Conservation (phyloP, 1,284 basidiomycete genomes). For the Peniophora sp. region DNA sequence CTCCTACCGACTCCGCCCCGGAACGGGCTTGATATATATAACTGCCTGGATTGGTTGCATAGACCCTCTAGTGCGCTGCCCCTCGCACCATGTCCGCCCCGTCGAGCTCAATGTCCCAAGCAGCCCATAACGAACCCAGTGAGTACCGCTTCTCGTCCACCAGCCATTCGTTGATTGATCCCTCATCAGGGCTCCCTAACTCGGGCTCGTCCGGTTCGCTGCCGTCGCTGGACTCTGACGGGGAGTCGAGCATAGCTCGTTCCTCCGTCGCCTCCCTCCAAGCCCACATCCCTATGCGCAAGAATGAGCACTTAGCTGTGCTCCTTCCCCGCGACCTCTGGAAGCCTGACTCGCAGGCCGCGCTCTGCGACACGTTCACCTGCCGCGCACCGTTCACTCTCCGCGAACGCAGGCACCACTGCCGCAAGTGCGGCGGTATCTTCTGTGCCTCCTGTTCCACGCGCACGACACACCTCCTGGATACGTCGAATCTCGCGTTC, state of each 20-base stretch:
- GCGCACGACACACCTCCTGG: constrained; percentile 50
- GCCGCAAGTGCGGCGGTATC: constrained; percentile 74
- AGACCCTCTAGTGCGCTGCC: too few relatives aligned
- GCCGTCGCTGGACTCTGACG: constrained; percentile 12
- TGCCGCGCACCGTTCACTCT: constrained; percentile 57
- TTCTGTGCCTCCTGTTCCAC: constrained; percentile 57
- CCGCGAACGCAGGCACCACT: constrained; percentile 70
- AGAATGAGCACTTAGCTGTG: constrained; percentile 72
- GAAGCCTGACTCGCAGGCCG: constrained; percentile 63
- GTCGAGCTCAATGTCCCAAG: too few relatives aligned
- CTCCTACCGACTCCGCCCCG: too few relatives aligned
- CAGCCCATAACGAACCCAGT: too few relatives aligned
- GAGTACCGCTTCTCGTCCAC: too few relatives aligned
- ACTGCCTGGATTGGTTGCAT: too few relatives aligned
- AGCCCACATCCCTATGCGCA: constrained; percentile 22
- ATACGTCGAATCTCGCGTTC: constrained; percentile 60
- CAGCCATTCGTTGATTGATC: too few relatives aligned
- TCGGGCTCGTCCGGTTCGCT: constrained; percentile 21
- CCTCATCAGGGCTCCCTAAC: constrained; percentile 1
- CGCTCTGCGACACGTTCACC: constrained; percentile 62
- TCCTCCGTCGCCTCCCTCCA: constrained; percentile 22
- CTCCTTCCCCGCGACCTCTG: constrained; percentile 59
- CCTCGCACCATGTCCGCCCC: too few relatives aligned
- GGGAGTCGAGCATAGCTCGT: constrained; percentile 21
- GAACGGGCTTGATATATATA: too few relatives aligned